These are phyloP conservation scores for Schizophyllum amplum DNA, from an alignment of 1,284 basidiomycete species.

Conservation along the genomic window DNA sequence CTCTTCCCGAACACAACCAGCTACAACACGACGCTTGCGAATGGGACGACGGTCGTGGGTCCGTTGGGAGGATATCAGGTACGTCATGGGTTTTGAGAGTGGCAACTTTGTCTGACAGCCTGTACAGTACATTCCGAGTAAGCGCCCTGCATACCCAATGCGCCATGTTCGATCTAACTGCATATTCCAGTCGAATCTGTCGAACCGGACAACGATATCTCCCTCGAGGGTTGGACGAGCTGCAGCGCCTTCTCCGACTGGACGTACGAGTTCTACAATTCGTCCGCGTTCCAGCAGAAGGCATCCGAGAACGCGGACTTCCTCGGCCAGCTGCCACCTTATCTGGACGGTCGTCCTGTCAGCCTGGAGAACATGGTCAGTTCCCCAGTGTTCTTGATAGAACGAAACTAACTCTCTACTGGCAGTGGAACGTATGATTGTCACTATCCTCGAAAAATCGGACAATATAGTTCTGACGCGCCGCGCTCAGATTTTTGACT, in stretches of 20 bases:
- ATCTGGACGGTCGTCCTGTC: slow-evolving; percentile 50
- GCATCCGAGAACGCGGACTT: slow-evolving; percentile 43
- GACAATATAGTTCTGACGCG: not conserved
- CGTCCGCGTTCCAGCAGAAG: slow-evolving; percentile 44
- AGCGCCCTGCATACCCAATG: slow-evolving; percentile 14
- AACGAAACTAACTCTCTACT: not conserved
- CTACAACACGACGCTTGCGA: slow-evolving; percentile 57
- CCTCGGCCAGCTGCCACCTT: slow-evolving; percentile 43
- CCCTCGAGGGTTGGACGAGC: slow-evolving; percentile 30
- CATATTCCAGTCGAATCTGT: slow-evolving; percentile 47
- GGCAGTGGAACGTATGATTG: slow-evolving; percentile 53
- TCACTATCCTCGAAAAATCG: not conserved
- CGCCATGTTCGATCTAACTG: slow-evolving; percentile 5
- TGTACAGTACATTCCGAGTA: slow-evolving; percentile 50
- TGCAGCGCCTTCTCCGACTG: slow-evolving; percentile 39
- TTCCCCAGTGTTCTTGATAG: slow-evolving; percentile 1
- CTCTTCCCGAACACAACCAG: slow-evolving; percentile 50
- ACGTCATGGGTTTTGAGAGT: slow-evolving; percentile 9
- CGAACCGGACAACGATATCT: slow-evolving; percentile 31
- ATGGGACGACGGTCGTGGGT: slow-evolving; percentile 60
- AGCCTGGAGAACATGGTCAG: slow-evolving; percentile 59
- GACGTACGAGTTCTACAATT: slow-evolving; percentile 44
- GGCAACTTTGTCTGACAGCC: not conserved
- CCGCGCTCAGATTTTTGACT: slow-evolving; percentile 77
- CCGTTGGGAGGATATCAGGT: slow-evolving; percentile 71